Percentiles rank a stretch among this genome's conserved stretches.
Conservation (phyloP, 164 flowering plant genomes). For the Aristolochia fimbriata region DNA sequence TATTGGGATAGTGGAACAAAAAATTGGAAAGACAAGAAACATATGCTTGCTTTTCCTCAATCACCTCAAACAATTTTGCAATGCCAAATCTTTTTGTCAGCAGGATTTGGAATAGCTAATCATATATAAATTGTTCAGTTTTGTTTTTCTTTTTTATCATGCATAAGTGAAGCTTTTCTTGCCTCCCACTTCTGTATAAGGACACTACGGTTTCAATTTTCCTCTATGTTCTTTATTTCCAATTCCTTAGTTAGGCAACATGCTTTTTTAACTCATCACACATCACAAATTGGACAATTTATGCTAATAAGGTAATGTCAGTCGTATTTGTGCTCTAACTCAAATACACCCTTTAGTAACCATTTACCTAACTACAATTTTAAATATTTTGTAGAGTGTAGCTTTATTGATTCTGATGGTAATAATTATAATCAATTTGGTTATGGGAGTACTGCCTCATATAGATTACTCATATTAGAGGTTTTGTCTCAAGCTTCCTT, state of each 20-base stretch:
- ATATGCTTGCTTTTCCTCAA: too few species aligned
- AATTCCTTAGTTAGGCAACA: slow-evolving; percentile 75
- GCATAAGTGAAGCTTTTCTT: too few species aligned
- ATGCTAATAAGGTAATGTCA: slow-evolving; percentile 62
- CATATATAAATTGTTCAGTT: too few species aligned
- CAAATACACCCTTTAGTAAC: background rate
- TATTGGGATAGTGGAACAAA: too few species aligned
- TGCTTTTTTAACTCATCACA: slow-evolving; percentile 86
- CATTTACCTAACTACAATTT: background rate
- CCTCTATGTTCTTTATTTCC: too few species aligned
- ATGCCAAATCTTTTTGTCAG: too few species aligned
- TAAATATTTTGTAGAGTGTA: slow-evolving; percentile 36
- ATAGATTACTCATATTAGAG: slow-evolving; percentile 97
- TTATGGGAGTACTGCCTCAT: slow-evolving; percentile 81
- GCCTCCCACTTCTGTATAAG: too few species aligned
- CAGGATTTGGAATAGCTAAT: too few species aligned
- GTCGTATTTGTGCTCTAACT: background rate
- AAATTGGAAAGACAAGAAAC: too few species aligned
- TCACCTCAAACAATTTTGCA: too few species aligned
- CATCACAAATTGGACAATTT: slow-evolving; percentile 93
- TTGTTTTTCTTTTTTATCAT: too few species aligned
- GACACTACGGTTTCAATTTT: too few species aligned
- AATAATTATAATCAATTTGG: slow-evolving; percentile 62
- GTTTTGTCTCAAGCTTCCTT: slow-evolving; percentile 77
- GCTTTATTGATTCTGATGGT: slow-evolving; percentile 60